A percentile compares a stretch with the other conserved stretches of the same genome.
These are phyloP conservation scores for Blastomyces emzantsi DNA, from an alignment of 2,329 filamentous ascomycete species.

Conservation along the genomic window DNA sequence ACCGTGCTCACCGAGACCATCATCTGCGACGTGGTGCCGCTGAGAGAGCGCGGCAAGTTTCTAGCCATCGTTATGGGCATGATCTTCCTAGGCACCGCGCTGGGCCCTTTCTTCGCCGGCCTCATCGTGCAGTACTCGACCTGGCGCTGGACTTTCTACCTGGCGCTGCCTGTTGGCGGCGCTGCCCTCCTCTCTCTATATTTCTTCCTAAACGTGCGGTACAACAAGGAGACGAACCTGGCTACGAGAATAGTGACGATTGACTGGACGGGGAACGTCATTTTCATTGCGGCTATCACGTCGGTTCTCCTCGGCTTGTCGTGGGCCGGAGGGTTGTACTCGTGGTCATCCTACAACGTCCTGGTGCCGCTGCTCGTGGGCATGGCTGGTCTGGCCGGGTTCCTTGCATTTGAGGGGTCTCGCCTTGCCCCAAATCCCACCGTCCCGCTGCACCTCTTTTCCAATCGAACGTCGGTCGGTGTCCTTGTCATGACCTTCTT, in stretches of 20 bases:
- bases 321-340: constrained; percentile 27
- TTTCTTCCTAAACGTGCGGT: constrained; percentile 37
- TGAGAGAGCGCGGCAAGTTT: constrained; percentile 40
- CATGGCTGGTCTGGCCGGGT: constrained; percentile 30
- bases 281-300: constrained; percentile 26
- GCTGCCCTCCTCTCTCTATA: constrained; percentile 23
- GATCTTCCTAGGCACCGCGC: constrained; percentile 36
- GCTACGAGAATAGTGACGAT: constrained; percentile 32
- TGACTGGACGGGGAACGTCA: constrained; percentile 33
- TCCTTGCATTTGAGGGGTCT: constrained; percentile 17
- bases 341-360: constrained; percentile 29
- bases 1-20: constrained; percentile 40
- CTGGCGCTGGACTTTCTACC: constrained; percentile 26
- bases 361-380: constrained; percentile 41
- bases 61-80: constrained; percentile 32
- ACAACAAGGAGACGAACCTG: background rate
- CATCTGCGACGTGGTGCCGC: constrained; percentile 43
- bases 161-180: constrained; percentile 20
- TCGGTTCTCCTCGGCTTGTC: constrained; percentile 28
- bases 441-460: constrained; percentile 36
- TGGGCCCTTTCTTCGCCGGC: constrained; percentile 22
- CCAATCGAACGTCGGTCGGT: constrained; percentile 29
- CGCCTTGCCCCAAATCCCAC: constrained; percentile 26
- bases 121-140: constrained; percentile 16
- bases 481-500: constrained; percentile 32